A percentile compares a stretch with the other conserved stretches of the same genome.
phyloP scores from a whole-genome alignment of 2,329 filamentous ascomycete genomes.

The Clonostachys sp. region DNA sequence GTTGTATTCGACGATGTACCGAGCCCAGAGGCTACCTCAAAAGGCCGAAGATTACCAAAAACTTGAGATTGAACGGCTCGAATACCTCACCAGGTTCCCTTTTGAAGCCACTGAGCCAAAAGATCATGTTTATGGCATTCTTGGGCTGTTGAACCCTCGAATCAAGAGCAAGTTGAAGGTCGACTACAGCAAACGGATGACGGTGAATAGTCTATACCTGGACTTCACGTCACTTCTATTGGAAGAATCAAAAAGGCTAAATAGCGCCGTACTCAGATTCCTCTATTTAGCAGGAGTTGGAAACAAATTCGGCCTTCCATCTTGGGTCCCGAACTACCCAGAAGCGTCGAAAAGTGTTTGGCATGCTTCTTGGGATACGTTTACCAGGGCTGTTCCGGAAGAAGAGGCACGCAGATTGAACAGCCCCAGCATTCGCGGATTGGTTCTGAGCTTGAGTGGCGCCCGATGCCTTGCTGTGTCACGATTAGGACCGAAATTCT shows the following conservation, averaged over 20 bases:
- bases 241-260: neutral
- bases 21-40: no score
- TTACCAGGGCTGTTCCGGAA: no score
- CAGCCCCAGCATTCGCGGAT: no score
- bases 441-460: no score
- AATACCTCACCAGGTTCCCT: no score
- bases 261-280: neutral
- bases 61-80: neutral
- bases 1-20: no score
- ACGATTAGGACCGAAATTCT: no score
- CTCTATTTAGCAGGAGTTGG: neutral
- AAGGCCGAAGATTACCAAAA: neutral
- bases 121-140: neutral
- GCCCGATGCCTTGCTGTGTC: no score
- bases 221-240: neutral
- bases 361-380: no score
- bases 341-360: no score
- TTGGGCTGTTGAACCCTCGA: neutral
- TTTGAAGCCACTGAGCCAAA: neutral
- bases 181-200: neutral
- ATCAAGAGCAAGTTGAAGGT: neutral
- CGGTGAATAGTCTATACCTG: neutral
- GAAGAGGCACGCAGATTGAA: no score
- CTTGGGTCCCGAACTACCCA: no score
- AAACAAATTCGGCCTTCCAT: neutral